Base-by-base conservation (phyloP, 148 eudicot genomes). In the Spergularia bocconei region DNA sequence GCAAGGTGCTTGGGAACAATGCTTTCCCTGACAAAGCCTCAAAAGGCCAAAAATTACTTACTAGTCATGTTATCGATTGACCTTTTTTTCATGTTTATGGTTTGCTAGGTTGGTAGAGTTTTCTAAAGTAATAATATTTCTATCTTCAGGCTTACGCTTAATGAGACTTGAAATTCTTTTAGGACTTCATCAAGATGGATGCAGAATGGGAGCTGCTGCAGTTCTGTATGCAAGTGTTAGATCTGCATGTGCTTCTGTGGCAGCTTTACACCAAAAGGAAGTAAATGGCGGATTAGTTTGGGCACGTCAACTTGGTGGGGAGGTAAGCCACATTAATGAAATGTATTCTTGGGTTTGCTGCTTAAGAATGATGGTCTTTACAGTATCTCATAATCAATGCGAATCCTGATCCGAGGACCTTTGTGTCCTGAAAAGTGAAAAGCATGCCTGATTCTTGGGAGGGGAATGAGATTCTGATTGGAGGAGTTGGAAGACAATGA, bases 271-370 rank as follows among this genome's bases (percentile, higher is more conserved):
- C 86, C 91, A 88, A 77, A 90, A 89, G 81, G 84, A 84, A 80
- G 75, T 95, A 48, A 75, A 81, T 23, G 96, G 92, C 15, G 89
- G 80, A 50, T 63, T 60, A 67, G 87, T 95, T 68, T 95, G 99
- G 99, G 99, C 94, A 36, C 97, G 97, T 11, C 99, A 95, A 76
- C 90, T 95, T 70, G 99, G 99, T 76, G 99, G 99, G 70, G 99
- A 95, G 93, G 99, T 95, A 87, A 70, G 70, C 52, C 41, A 52
- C 57, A 38, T 17, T 23, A 2, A 38, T 13, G n/a, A n/a, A 75
- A 17, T 47, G 16, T 21, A 16, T 53, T 52, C 57, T 25, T 29
- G 0, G 13, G 36, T 60, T 64, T 51, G 73, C 16, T 7, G 63
- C 15, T 67, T 67, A 7, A 66, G 69, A 20, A 52, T 25, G 38